Evolutionary conservation across 495 filamentous ascomycete genomes (phyloP).

Genomic region (Astrothelium macrocarpum): DNA sequence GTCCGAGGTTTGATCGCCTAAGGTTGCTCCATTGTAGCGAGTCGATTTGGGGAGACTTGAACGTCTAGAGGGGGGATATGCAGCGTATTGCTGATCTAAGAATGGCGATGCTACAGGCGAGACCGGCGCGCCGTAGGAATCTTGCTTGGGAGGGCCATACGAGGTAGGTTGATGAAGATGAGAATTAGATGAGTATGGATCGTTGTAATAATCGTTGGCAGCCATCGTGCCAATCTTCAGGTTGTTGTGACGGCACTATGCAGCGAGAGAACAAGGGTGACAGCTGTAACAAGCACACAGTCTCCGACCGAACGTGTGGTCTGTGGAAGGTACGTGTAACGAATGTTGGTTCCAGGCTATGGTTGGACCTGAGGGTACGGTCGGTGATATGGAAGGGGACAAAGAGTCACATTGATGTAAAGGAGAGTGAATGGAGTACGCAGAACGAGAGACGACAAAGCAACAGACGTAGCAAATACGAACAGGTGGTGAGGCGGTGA

Average conservation of each 20-base stretch:
- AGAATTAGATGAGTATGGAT: not conserved
- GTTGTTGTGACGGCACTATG: not conserved
- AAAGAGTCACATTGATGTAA: not conserved
- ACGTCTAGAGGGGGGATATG: constrained; percentile 46
- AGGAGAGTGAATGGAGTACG: not conserved
- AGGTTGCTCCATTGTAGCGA: constrained; percentile 39
- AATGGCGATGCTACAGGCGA: constrained; percentile 9
- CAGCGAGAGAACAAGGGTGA: not conserved
- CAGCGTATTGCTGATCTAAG: constrained; percentile 40
- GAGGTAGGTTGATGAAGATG: constrained; percentile 20
- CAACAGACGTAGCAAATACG: not conserved
- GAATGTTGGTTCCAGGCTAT: constrained; percentile 1
- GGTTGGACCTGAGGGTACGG: not conserved
- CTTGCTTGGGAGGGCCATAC: constrained; percentile 12
- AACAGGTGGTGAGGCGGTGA: not conserved
- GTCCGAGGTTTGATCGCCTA: constrained; percentile 34
- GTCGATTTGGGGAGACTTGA: constrained; percentile 45
- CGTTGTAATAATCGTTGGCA: constrained; percentile 14
- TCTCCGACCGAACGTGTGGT: not conserved
- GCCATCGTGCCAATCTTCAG: constrained; percentile 6
- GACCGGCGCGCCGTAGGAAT: constrained; percentile 34
- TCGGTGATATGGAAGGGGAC: not conserved
- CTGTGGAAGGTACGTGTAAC: not conserved
- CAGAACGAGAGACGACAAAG: not conserved
- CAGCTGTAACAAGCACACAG: not conserved